These are phyloP conservation scores for Yamadazyma takamatsuzukensis DNA, from an alignment of 805 yeast species.

Conservation along the genomic window DNA sequence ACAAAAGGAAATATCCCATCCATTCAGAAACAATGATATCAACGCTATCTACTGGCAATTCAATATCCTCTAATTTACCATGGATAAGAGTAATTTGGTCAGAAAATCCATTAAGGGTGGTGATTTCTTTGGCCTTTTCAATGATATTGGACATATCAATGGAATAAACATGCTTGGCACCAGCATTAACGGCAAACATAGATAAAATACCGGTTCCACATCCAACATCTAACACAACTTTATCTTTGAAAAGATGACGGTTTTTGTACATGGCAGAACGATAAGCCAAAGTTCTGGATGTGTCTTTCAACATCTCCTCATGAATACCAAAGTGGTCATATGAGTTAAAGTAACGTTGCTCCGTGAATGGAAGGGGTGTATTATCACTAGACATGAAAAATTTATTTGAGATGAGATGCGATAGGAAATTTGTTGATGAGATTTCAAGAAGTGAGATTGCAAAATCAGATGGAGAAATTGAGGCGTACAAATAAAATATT, in stretches of 20 bases:
- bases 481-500: too few relatives aligned
- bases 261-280: constrained; percentile 90
- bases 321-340: constrained; percentile 97
- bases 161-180: constrained; percentile 96
- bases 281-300: constrained; percentile 86
- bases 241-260: constrained; percentile 84
- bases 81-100: constrained; percentile 84
- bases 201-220: constrained; percentile 98
- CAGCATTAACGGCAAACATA: constrained; percentile 98
- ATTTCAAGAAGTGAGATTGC: too few relatives aligned
- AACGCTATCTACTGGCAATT: constrained; percentile 78
- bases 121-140: constrained; percentile 90
- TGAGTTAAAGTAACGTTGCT: constrained; percentile 92
- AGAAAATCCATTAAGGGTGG: constrained; percentile 74
- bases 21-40: constrained; percentile 96
- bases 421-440: too few relatives aligned
- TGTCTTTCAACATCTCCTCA: constrained; percentile 97
- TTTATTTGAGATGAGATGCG: constrained; percentile 2
- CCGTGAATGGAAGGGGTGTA: constrained; percentile 59
- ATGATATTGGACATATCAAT: constrained; percentile 97
- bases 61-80: constrained; percentile 93
- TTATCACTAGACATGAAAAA: constrained; percentile 53
- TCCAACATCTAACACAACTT: constrained; percentile 94
- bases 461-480: too few relatives aligned
- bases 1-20: constrained; percentile 97